Conservation (phyloP, 768 basidiomycete genomes). For the Lactarius pseudohatsudake region DNA sequence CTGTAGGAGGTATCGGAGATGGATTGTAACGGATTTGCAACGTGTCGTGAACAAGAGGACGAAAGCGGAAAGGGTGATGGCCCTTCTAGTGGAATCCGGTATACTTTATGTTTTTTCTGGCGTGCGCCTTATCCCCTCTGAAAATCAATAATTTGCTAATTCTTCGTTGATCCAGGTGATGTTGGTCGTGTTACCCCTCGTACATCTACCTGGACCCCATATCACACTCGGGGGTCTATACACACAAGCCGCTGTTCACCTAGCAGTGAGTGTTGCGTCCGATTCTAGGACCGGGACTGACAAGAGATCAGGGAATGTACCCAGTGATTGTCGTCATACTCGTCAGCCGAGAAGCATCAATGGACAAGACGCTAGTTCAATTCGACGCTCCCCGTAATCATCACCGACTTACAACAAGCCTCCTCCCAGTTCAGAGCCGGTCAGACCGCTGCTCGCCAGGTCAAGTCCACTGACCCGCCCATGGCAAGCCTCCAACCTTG, state of each 20-base stretch:
- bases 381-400: not conserved
- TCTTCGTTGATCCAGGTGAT: not conserved
- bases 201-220: not conserved
- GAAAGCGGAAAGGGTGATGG: not conserved
- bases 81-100: slow-evolving; percentile 1
- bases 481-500: not conserved
- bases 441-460: not conserved
- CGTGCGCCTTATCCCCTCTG: not conserved
- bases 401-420: not conserved
- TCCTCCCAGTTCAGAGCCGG: not conserved
- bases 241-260: not conserved
- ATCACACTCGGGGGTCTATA: not conserved
- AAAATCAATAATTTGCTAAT: not conserved
- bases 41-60: not conserved
- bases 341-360: not conserved
- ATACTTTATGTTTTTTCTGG: not conserved
- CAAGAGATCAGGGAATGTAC: not conserved
- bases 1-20: not conserved
- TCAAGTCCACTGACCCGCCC: not conserved
- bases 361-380: not conserved
- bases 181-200: not conserved
- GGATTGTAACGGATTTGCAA: not conserved
- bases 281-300: not conserved
- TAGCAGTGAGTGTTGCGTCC: not conserved
- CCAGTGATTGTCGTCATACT: not conserved